Evolutionary conservation across 1,284 basidiomycete genomes (phyloP), one percentile per base, ranked within the genome.

Genomic region (Leccinum griseonigrum): DNA sequence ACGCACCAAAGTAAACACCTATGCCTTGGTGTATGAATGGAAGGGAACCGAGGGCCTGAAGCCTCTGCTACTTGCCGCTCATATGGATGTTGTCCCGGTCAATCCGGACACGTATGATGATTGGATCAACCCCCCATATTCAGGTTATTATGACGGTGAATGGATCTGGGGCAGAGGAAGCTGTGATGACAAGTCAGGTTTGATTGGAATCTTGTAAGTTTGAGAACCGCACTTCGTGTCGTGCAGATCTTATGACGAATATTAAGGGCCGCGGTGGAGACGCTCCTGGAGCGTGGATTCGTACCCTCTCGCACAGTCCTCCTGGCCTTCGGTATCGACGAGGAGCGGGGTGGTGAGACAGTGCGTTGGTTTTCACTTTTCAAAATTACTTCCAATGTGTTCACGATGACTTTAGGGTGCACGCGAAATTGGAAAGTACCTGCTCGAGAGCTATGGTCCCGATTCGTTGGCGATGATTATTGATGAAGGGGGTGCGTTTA

Each of bases 281-380:
- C 79, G 1, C 73, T 88, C 3, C 70, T 88, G 18, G 76, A 81
- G 58, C 73, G 72, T 29, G 82, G 78, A 40, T 88, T 85, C 68
- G 66, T 77, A 38, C 86, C 85, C 0, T 74, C 76, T 13, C 79
- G 86, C 3, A 78, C 79, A 0, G 75, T 91, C 46, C 77, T 91
- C 29, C 75, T 90, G 31, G 82, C 84, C 1, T 86, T 84, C 57
- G 90, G 90, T n/a, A 86, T 85, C 62, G 89, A 91, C 67, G 90
- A 91, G 68, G 90, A 92, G 74, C 71, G 77, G 2, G 79, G 80
- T 29, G 86, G 87, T 3, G 65, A 78, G 38, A 77, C 80, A 14
- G 82, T 81, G 60, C 60, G 71, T 58, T 63, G 16, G 29, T 31
- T 56, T 22, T 54, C 3, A 1, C 32, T 56, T 32, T 53, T 46